Percentiles rank a stretch among this genome's conserved stretches.
Evolutionary conservation across 2,329 filamentous ascomycete species (phyloP).

Genomic region (Sporothrix curviconia): DNA sequence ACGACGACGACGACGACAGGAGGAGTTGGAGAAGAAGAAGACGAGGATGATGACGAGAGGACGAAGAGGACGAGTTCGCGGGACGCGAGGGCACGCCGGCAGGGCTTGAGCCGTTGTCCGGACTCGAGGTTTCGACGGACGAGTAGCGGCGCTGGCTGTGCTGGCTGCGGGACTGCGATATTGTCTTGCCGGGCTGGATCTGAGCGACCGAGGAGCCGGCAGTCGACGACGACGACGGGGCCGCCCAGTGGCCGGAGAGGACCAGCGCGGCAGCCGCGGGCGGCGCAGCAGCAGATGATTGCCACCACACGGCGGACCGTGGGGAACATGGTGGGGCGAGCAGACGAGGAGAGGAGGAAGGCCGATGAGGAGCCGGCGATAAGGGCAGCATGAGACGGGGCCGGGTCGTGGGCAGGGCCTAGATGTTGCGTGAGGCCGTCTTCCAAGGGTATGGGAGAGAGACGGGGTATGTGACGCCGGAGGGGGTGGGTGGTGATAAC

Average conservation of each 20-base stretch:
- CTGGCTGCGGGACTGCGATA: neutral
- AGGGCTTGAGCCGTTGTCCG: constrained; percentile 50
- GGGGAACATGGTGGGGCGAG: constrained; percentile 15
- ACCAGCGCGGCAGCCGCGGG: constrained; percentile 7
- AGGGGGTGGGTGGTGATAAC: neutral
- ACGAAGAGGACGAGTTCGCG: constrained; percentile 23
- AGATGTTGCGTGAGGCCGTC: neutral
- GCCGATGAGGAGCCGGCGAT: neutral
- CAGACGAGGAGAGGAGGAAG: neutral
- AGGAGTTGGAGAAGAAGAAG: constrained; percentile 5
- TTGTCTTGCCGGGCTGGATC: constrained; percentile 30
- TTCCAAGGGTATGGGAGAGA: neutral
- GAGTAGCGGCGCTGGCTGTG: constrained; percentile 46
- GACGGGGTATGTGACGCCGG: neutral
- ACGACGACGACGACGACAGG: constrained; percentile 12
- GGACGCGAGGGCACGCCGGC: constrained; percentile 44
- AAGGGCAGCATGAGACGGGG: neutral
- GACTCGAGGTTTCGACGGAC: constrained; percentile 56
- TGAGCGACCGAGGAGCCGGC: constrained; percentile 20
- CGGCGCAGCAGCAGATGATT: constrained; percentile 12
- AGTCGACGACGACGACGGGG: too few species aligned
- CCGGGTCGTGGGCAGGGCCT: neutral
- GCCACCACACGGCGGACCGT: constrained; percentile 21
- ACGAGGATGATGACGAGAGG: constrained; percentile 11
- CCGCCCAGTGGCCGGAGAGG: neutral